Evolutionary conservation across 2,329 filamentous ascomycete genomes (phyloP), one percentile per base, ranked within the genome.

Genomic region (Fusarium guadeloupense): DNA sequence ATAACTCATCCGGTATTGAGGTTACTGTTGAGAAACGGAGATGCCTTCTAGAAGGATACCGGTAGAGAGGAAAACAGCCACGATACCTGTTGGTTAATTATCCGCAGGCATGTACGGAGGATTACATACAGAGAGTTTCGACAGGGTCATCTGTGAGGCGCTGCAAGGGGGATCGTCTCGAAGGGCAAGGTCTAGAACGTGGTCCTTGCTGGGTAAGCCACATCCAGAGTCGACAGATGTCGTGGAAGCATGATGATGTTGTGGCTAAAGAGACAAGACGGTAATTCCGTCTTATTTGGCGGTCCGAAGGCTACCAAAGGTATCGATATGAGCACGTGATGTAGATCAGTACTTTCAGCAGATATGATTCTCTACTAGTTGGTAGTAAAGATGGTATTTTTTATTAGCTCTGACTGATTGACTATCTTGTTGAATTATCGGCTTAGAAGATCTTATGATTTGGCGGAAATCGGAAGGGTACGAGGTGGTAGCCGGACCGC

Each of bases 171-270:
- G 37, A 60, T 64, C 26, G 42, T n/a, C 57, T 35, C 39, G 30
- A 38, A 28, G 42, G 25, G 7, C 28, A 31, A 12, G 26, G 38
- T 44, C 55, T 21, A 54, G 55, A 30, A 40, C 33, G 35, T 33
- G 61, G 43, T 56, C 56, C 37, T 61, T 47, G 19, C 40, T 59
- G 46, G 50, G 40, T 51, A 65, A 62, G 63, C 63, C 63, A 67
- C 63, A 47, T 40, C 40, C 44, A 39, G 33, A 23, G 20, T 28
- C 37, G 14, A 31, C 21, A 48, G 25, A 16, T 26, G 25, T 13
- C 37, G 26, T 49, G 39, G 34, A 50, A 42, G 56, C 30, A 43
- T 28, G 34, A 62, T 67, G 64, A 66, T 44, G 42, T 42, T 35
- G 60, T 63, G 53, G 47, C 40, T 59, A 20, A 46, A 19, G 31